Evolutionary conservation across 1,284 basidiomycete genomes (phyloP), one percentile per base, ranked within the genome.

Genomic region (Fistulinella cinereoalba): DNA sequence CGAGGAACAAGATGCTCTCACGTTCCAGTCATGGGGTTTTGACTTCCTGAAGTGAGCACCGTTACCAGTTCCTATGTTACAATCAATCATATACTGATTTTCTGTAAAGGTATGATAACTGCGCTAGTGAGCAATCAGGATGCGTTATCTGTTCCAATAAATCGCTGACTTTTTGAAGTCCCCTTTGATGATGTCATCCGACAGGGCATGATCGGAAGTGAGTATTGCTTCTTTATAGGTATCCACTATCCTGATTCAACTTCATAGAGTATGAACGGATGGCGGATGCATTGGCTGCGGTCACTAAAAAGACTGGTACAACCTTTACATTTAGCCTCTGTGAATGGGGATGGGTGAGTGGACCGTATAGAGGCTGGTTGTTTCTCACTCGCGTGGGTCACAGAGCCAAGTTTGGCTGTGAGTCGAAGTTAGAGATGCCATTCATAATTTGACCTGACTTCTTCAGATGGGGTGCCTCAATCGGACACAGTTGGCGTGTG

Each of bases 401-500:
- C 52, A 81, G 80, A 71, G 70, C 53, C 75, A 80, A 68, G 77
- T 77, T 9, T 81, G 79, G 80, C 56, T 79, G 41, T 62, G 76
- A 19, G 79, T 78, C 1, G 70, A 75, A 73, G 44, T 41, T 65
- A 60, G 32, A 0, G 10, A 2, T 24, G 1, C 29, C 6, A 15
- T 37, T 37, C 16, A 9, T 23, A 27, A 16, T 36, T 32, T 46
- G 24, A 46, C 40, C 40, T 12, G 24, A n/a, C 16, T 27, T 13
- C 16, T 43, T 10, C 33, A 58, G 49, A 6, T 53, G 46, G 58
- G 58, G 60, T 25, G 58, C 52, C n/a, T 58, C 60, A 16, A 27
- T 58, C 72, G 79, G 76, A 67, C 24, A 80, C 73, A 33, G 70
- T 66, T 37, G 79, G 81, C 58, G 80, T 77, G 53, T 71, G 69